These are phyloP conservation scores for Citrus inodora DNA, from an alignment of 345 rosid species.

Conservation along the genomic window DNA sequence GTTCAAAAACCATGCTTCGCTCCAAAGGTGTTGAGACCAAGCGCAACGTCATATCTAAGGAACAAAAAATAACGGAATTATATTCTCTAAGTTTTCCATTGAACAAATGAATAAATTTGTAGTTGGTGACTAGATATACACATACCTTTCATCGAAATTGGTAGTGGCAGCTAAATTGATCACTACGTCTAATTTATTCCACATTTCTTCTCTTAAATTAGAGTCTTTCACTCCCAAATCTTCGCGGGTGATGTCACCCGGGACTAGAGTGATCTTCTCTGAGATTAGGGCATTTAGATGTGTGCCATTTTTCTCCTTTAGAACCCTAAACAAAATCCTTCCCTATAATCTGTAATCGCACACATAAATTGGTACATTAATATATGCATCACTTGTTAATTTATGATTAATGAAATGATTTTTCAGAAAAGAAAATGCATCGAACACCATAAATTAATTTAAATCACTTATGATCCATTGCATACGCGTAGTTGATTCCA, in stretches of 20 bases:
- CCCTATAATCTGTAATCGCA: conserved; percentile 35
- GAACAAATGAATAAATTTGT: neutral
- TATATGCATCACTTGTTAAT: neutral
- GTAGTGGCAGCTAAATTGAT: conserved; percentile 74
- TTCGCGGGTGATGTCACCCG: conserved; percentile 51
- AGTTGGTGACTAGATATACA: neutral
- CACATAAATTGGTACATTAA: neutral
- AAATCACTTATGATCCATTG: no score
- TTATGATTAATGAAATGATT: neutral
- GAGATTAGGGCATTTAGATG: conserved; percentile 34
- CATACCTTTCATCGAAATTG: conserved; percentile 73
- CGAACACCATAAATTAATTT: neutral
- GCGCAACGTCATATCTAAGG: conserved; percentile 58
- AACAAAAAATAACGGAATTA: neutral
- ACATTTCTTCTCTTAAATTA: conserved; percentile 38
- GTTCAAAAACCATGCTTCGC: conserved; percentile 34
- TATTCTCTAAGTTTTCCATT: neutral
- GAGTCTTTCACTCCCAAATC: conserved; percentile 45
- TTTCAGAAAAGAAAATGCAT: neutral
- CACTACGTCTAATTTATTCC: conserved; percentile 43
- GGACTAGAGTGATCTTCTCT: conserved; percentile 43
- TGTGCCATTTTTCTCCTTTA: conserved; percentile 38
- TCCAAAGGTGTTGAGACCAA: conserved; percentile 54
- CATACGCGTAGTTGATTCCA: neutral
- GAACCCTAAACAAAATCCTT: conserved; percentile 53